Evolutionary conservation across 305 asterid genomes (phyloP).

Genomic region (Fraxinus sp.): DNA sequence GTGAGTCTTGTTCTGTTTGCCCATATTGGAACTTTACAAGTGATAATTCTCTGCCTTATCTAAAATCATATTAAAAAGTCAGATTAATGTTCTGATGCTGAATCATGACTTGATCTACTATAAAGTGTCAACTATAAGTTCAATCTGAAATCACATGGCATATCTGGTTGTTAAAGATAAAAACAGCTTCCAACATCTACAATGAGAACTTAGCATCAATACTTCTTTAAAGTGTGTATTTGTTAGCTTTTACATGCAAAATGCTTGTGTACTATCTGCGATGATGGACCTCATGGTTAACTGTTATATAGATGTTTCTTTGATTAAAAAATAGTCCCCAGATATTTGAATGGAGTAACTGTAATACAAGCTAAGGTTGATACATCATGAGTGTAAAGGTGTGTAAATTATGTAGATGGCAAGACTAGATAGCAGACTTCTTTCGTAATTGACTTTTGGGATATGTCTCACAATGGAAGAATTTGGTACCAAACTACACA

Average conservation of each 20-base stretch:
- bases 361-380: background rate
- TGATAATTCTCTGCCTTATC: background rate
- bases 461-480: no score
- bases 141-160: background rate
- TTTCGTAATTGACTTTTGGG: no score
- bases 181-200: background rate
- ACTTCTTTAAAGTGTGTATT: background rate
- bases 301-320: background rate
- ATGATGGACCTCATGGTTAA: background rate
- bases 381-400: background rate
- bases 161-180: background rate
- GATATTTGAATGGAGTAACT: background rate
- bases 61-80: background rate
- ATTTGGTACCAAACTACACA: no score
- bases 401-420: no score
- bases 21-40: background rate
- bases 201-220: background rate
- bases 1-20: background rate
- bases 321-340: background rate
- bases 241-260: background rate
- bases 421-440: no score
- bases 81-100: background rate
- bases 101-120: background rate
- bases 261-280: background rate
- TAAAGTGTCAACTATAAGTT: background rate